Conservation (phyloP, 345 rosid species). For the Aquilaria yunnanensis region DNA sequence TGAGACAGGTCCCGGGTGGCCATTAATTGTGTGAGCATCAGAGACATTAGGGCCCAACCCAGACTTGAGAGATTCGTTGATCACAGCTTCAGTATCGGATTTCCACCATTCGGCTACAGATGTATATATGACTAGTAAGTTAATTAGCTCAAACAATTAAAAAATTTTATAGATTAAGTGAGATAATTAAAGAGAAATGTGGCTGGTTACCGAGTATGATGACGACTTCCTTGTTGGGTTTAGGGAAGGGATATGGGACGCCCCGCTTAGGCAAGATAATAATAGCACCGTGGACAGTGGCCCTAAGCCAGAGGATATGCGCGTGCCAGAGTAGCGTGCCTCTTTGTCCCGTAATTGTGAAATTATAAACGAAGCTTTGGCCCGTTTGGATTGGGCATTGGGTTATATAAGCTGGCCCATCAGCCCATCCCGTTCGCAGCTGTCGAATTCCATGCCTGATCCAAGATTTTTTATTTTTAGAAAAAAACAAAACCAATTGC, state of each 20-base stretch:
- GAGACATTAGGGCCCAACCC: constrained; percentile 91
- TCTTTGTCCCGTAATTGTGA: constrained; percentile 81
- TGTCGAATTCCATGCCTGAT: constrained; percentile 69
- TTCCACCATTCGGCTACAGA: constrained; percentile 88
- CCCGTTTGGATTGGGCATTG: constrained; percentile 90
- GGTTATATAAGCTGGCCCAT: constrained; percentile 90
- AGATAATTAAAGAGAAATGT: no score
- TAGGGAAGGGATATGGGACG: constrained; percentile 87
- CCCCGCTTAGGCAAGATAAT: constrained; percentile 79
- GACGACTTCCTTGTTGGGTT: constrained; percentile 66
- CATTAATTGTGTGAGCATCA: constrained; percentile 88
- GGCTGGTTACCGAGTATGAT: constrained; percentile 40
- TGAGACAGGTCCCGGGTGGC: constrained; percentile 52
- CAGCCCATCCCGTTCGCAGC: constrained; percentile 87
- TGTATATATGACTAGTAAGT: no score
- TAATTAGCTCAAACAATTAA: background rate
- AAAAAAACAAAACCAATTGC: no score
- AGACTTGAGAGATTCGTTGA: constrained; percentile 75
- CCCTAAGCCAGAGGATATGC: constrained; percentile 88
- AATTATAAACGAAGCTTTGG: constrained; percentile 67
- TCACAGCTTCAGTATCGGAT: constrained; percentile 79
- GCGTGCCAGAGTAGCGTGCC: constrained; percentile 95
- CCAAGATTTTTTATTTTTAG: no score
- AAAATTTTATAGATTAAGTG: background rate
- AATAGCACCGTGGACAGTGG: constrained; percentile 78